Evolutionary conservation across 345 rosid genomes (phyloP).

Genomic region (Cardamine chenopodiifolia): DNA sequence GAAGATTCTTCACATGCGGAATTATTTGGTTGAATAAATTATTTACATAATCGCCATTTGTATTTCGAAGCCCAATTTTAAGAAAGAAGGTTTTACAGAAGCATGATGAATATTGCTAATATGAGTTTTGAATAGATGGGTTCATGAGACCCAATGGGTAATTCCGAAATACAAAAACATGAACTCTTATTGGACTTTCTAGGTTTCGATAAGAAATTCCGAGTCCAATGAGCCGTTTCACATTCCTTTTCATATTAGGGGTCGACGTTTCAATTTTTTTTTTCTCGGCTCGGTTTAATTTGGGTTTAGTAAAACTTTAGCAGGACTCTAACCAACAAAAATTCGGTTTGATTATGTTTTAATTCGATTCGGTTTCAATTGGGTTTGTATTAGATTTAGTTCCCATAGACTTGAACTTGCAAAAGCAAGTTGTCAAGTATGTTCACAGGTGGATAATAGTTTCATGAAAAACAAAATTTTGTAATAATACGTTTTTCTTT

Average conservation of each 20-base stretch:
- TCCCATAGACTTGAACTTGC: too few species aligned
- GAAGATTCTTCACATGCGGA: slow-evolving; percentile 39
- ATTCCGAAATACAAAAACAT: background rate
- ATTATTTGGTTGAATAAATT: slow-evolving; percentile 11
- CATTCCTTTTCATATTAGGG: background rate
- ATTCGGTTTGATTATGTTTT: background rate
- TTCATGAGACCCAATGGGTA: background rate
- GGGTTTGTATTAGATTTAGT: too few species aligned
- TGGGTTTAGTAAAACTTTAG: background rate
- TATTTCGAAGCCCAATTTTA: background rate
- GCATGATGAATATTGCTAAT: background rate
- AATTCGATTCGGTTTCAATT: too few species aligned
- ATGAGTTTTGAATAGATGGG: background rate
- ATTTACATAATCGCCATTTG: background rate
- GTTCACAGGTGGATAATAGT: background rate
- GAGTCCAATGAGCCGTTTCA: background rate
- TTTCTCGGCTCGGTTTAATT: background rate
- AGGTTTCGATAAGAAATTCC: background rate
- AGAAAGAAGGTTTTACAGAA: background rate
- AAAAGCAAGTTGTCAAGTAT: background rate
- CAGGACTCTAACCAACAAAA: background rate
- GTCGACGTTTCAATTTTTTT: background rate
- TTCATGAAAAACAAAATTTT: background rate
- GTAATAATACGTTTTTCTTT: background rate
- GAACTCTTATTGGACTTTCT: background rate